Conservation (phyloP, 2,329 filamentous ascomycete species). For the Biscogniauxia sp. region DNA sequence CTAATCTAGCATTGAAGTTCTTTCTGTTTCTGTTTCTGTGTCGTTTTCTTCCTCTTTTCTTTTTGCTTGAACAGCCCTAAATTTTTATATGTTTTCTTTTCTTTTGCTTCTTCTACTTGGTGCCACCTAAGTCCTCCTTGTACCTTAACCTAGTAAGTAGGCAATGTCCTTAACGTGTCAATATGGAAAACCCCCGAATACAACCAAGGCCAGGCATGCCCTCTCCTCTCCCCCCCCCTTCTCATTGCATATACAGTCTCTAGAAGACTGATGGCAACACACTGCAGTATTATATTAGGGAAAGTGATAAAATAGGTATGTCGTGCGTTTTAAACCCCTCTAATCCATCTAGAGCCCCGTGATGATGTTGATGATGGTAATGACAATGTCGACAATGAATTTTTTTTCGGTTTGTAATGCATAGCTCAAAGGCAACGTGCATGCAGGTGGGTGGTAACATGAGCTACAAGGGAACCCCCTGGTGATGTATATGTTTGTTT, state of each 20-base stretch:
- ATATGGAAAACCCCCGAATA: not conserved
- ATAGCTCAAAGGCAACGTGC: conserved; percentile 16
- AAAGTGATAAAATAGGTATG: conserved; percentile 14
- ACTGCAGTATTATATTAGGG: conserved; percentile 24
- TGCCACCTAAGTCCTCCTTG: not conserved
- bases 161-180: not conserved
- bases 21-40: not conserved
- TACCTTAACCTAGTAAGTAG: too few relatives aligned
- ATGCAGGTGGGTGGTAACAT: conserved; percentile 8
- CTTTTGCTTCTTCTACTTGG: not conserved
- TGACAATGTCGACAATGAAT: too few relatives aligned
- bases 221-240: not conserved
- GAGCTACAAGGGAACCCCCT: conserved; percentile 10
- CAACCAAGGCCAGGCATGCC: not conserved
- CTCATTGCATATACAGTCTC: conserved; percentile 7
- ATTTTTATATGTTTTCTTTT: too few relatives aligned
- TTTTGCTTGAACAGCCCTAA: not conserved
- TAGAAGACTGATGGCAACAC: not conserved
- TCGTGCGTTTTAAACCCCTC: conserved; percentile 17
- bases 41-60: too few relatives aligned
- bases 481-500: conserved; percentile 28
- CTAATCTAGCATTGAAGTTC: not conserved
- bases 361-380: not conserved
- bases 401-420: conserved; percentile 9
- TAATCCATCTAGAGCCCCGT: conserved; percentile 27